phyloP scores from a whole-genome alignment of 257 asterid species.

The Solanum lycopersicoides region DNA sequence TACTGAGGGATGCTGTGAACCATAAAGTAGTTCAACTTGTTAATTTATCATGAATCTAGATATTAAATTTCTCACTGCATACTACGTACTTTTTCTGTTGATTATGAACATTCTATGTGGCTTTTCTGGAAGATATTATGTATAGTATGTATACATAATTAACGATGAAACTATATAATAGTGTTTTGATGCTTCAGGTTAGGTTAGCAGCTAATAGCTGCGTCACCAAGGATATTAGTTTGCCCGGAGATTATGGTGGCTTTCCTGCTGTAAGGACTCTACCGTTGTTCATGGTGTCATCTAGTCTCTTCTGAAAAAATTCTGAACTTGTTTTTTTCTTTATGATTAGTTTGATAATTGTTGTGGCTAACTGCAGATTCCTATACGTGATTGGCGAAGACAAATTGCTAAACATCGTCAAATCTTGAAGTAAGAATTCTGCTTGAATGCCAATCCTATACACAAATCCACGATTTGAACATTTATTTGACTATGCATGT shows the following conservation, averaged over 20 bases:
- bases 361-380: constrained; percentile 38
- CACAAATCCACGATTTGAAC: background rate
- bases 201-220: constrained; percentile 83
- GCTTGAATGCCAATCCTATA: background rate
- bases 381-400: constrained; percentile 72
- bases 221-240: constrained; percentile 67
- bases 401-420: constrained; percentile 44
- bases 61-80: background rate
- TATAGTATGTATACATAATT: background rate
- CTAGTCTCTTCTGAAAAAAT: background rate
- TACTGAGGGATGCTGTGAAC: background rate
- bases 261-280: constrained; percentile 84
- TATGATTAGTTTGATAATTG: background rate
- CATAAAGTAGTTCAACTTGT: background rate
- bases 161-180: background rate
- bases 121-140: background rate
- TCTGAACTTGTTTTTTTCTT: background rate
- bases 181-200: constrained; percentile 40
- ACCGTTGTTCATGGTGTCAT: background rate
- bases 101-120: background rate
- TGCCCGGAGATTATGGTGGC: constrained; percentile 92
- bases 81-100: background rate
- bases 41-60: background rate
- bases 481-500: background rate
- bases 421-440: constrained; percentile 15